Evolutionary conservation across 2,329 filamentous ascomycete genomes (phyloP).

Genomic region (Nemania bipapillata): DNA sequence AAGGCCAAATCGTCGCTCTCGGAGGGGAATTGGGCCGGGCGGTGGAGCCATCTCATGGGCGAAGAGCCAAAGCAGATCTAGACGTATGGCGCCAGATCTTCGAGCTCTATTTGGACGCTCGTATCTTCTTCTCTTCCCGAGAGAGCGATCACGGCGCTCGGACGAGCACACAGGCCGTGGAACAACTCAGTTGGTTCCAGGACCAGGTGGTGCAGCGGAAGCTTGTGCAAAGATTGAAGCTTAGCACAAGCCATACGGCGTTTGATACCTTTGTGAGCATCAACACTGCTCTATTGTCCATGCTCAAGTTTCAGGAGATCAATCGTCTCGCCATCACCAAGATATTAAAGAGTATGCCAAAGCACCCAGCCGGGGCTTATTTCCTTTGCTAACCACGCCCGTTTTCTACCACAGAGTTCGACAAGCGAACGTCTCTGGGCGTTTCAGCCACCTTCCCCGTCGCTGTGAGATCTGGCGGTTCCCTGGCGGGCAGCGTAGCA

Average conservation of each 20-base stretch:
- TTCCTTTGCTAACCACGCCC: slow-evolving; percentile 31
- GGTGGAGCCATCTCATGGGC: slow-evolving; percentile 70
- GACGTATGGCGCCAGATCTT: slow-evolving; percentile 84
- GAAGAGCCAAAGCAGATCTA: slow-evolving; percentile 71
- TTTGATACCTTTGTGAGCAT: slow-evolving; percentile 76
- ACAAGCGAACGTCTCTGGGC: slow-evolving; percentile 82
- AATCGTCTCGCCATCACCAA: slow-evolving; percentile 81
- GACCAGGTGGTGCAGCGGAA: slow-evolving; percentile 70
- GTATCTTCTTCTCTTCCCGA: slow-evolving; percentile 82
- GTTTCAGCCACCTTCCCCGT: slow-evolving; percentile 71
- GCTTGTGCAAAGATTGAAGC: slow-evolving; percentile 71
- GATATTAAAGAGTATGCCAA: slow-evolving; percentile 79
- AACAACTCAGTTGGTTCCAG: slow-evolving; percentile 77
- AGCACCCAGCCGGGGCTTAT: neutral
- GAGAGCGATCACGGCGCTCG: slow-evolving; percentile 76
- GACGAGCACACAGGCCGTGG: slow-evolving; percentile 71
- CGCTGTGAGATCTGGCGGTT: slow-evolving; percentile 67
- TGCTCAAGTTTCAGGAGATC: slow-evolving; percentile 84
- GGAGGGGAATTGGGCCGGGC: slow-evolving; percentile 72
- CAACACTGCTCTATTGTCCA: slow-evolving; percentile 80
- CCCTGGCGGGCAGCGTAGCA: slow-evolving; percentile 74
- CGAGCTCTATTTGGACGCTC: slow-evolving; percentile 80
- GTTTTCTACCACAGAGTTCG: slow-evolving; percentile 70
- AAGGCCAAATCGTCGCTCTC: slow-evolving; percentile 70
- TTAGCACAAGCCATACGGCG: slow-evolving; percentile 71